Evolutionary conservation across 345 rosid species (phyloP), one percentile per base, ranked within the genome.

Genomic region (Pistacia atlantica): DNA sequence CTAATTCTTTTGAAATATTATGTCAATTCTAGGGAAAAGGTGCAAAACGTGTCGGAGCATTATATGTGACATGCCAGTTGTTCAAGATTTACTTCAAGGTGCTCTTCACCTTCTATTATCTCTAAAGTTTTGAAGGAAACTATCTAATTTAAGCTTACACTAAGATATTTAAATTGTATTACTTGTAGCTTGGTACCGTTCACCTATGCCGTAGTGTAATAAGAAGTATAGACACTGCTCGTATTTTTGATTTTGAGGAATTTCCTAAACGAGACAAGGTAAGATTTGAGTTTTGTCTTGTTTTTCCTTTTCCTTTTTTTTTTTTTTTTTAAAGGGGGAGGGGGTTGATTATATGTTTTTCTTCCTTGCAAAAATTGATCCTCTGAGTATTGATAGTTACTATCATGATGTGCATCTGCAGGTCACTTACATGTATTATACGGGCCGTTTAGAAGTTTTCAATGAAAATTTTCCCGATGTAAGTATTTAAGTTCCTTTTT

Each of bases 391-490:
- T n/a, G 49, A 6, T 56, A 20, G 56, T 83, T 79, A 77, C 64
- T 42, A 12, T 45, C 62, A 35, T 5, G 31, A 6, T 71, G 14
- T 79, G 56, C 73, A 70, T 35, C 56, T 79, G 61, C 92, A 96
- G 98, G 99, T 94, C 57, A 94, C 98, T 35, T 96, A 96, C 82
- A 94, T 96, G 99, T 96, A 96, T 85, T 96, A 96, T 73, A 96
- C 98, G 22, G 98, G 98, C 58, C 93, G 98, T 73, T 88, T 96
- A 88, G 99, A 96, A 86, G 99, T 96, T 76, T 92, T 89, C 83
- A 96, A 96, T 83, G 99, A 96, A 85, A 96, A 96, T 78, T 96
- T 93, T 83, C 89, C 85, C 51, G 94, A 95, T 69, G 99, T 96
- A 83, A 92, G 99, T 76, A 12, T 55, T 71, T 56, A 54, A 63